phyloP scores from a whole-genome alignment of 352 stramenopile species.

The Phytopythium montanum region DNA sequence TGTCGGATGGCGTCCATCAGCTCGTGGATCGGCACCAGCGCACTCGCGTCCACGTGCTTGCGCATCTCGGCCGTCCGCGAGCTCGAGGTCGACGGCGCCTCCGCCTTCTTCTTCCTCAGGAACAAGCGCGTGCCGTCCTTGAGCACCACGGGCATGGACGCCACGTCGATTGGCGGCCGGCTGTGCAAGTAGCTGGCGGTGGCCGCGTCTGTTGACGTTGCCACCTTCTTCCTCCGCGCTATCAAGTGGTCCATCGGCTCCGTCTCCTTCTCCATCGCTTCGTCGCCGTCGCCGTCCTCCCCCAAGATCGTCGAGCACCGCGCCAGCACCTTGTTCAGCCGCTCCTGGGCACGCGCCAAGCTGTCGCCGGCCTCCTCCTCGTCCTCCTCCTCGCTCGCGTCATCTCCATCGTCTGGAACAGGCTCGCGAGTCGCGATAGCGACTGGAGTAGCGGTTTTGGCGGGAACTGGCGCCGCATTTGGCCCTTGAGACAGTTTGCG shows the following conservation, averaged over 20 bases:
- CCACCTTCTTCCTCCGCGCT: constrained; percentile 22
- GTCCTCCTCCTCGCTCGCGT: constrained; percentile 7
- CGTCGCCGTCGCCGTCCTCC: constrained; percentile 47
- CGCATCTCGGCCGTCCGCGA: constrained; percentile 4
- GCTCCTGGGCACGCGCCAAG: constrained; percentile 36
- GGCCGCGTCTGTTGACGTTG: constrained; percentile 22
- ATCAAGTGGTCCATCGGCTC: constrained; percentile 24
- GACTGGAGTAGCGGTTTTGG: constrained; percentile 7
- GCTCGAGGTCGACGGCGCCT: too few relatives aligned
- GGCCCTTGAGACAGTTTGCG: too few relatives aligned
- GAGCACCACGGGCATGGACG: constrained; percentile 57
- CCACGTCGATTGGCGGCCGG: constrained; percentile 58
- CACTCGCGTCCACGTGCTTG: constrained; percentile 14
- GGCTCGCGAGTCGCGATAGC: neutral
- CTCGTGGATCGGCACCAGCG: constrained; percentile 46
- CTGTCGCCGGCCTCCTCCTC: constrained; percentile 17
- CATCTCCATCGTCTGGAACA: neutral
- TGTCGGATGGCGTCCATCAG: constrained; percentile 58
- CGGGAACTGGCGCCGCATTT: neutral
- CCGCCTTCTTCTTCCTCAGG: constrained; percentile 58
- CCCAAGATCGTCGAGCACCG: constrained; percentile 59
- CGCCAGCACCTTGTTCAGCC: constrained; percentile 52
- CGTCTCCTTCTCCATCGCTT: constrained; percentile 25
- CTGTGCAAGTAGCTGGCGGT: constrained; percentile 47
- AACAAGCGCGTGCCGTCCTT: constrained; percentile 52